Evolutionary conservation across 208 protist species (phyloP).

Genomic region (Crithidia acanthocephali): DNA sequence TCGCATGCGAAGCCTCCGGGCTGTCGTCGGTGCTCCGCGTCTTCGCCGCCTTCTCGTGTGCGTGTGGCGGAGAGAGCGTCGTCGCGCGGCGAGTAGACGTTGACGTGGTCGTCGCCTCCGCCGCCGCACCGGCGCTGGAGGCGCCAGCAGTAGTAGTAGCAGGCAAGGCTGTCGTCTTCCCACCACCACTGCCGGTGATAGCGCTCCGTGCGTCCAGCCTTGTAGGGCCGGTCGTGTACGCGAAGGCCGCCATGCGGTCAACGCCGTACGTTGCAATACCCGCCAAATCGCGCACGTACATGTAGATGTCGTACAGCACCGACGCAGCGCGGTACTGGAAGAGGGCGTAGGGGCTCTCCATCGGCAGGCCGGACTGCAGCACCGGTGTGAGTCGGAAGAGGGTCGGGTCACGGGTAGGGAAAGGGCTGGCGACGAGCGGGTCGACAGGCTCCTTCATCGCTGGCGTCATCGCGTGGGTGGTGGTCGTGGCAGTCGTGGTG

Average conservation of each 20-base stretch:
- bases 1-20: no score
- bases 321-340: constrained; percentile 62
- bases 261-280: constrained; percentile 75
- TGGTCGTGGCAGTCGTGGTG: no score
- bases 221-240: background rate
- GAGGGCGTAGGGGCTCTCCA: constrained; percentile 57
- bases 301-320: constrained; percentile 56
- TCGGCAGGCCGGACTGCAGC: constrained; percentile 52
- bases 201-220: background rate
- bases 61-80: no score
- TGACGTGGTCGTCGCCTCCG: no score
- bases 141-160: background rate
- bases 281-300: constrained; percentile 68
- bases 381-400: constrained; percentile 76
- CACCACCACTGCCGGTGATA: background rate
- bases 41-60: background rate
- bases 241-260: constrained; percentile 49
- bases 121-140: background rate
- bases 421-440: constrained; percentile 41
- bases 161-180: background rate
- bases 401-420: constrained; percentile 70
- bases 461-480: no score
- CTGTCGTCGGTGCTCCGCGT: no score
- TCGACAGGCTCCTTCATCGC: constrained; percentile 4
- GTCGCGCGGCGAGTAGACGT: background rate